A percentile compares a stretch with the other conserved stretches of the same genome.
These are phyloP conservation scores for Corniculantispora saksenae DNA, from an alignment of 2,329 filamentous ascomycete genomes.

Conservation along the genomic window DNA sequence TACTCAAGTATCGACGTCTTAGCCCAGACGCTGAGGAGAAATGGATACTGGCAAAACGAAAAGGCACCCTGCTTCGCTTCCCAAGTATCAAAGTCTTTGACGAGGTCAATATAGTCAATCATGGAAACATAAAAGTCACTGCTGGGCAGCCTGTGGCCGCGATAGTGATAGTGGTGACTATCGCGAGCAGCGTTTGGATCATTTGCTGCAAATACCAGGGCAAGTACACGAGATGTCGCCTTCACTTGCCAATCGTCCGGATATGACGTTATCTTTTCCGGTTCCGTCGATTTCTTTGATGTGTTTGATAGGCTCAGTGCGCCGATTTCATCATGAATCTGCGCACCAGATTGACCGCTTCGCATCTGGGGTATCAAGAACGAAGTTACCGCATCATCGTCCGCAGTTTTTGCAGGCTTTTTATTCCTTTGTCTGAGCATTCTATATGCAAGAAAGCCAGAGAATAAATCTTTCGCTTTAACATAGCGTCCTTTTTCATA, in stretches of 20 bases:
- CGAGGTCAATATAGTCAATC: slow-evolving; percentile 81
- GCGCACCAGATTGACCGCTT: slow-evolving; percentile 65
- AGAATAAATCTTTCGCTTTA: slow-evolving; percentile 72
- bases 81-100: slow-evolving; percentile 86
- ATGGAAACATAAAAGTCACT: slow-evolving; percentile 87
- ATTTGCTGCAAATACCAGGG: slow-evolving; percentile 81
- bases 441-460: slow-evolving; percentile 79
- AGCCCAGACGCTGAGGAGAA: slow-evolving; percentile 86
- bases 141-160: slow-evolving; percentile 71
- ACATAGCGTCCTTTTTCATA: slow-evolving; percentile 69
- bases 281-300: slow-evolving; percentile 56
- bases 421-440: slow-evolving; percentile 71
- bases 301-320: slow-evolving; percentile 50
- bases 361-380: slow-evolving; percentile 74
- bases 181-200: slow-evolving; percentile 48
- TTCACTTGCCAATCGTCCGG: slow-evolving; percentile 88
- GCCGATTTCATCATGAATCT: slow-evolving; percentile 76
- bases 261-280: slow-evolving; percentile 62
- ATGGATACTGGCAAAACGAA: slow-evolving; percentile 89
- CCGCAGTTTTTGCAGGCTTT: slow-evolving; percentile 57
- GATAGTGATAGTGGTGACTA: slow-evolving; percentile 33
- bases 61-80: slow-evolving; percentile 74
- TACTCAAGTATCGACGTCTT: slow-evolving; percentile 90
- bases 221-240: slow-evolving; percentile 77
- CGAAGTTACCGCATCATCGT: slow-evolving; percentile 62